phyloP scores from a whole-genome alignment of 2,329 filamentous ascomycete species.

The Alternaria burnsii region DNA sequence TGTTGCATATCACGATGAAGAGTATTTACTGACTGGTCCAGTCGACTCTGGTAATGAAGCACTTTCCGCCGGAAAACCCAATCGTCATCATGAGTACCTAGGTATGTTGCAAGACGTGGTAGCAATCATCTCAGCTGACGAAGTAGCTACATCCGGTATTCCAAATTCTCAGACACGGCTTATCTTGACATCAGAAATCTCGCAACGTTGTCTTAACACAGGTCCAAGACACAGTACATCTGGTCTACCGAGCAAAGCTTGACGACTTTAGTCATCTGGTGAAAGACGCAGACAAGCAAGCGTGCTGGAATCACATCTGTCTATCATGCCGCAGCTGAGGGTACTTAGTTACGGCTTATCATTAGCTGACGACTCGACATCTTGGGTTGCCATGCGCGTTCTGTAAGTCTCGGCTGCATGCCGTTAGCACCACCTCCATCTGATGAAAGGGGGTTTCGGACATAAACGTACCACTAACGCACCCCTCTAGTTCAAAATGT shows the following conservation, averaged over 20 bases:
- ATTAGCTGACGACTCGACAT: background rate
- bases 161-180: background rate
- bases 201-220: background rate
- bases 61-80: background rate
- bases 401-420: background rate
- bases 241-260: background rate
- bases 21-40: background rate
- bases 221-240: background rate
- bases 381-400: background rate
- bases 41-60: background rate
- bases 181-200: background rate
- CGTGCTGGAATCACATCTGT: background rate
- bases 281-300: background rate
- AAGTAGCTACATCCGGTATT: background rate
- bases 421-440: background rate
- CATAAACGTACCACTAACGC: background rate
- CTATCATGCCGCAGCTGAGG: background rate
- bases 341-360: background rate
- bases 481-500: background rate
- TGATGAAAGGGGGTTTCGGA: background rate
- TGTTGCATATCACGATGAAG: background rate
- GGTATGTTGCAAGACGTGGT: background rate
- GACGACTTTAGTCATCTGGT: background rate
- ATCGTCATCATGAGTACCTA: background rate
- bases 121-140: background rate